phyloP scores from a whole-genome alignment of 805 yeast genomes.

The Teunomyces aglyptinius region DNA sequence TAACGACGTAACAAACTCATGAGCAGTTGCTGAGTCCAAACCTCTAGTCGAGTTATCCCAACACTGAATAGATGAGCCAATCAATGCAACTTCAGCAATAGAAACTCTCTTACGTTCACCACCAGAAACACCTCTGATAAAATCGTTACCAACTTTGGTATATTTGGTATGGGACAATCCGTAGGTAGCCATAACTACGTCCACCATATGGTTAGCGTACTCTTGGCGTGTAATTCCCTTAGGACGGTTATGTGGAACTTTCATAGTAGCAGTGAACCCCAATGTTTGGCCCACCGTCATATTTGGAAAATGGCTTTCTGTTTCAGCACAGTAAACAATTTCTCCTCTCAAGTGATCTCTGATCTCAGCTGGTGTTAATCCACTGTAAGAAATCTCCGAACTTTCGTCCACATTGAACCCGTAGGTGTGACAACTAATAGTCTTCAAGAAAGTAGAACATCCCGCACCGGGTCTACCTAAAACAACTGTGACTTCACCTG shows the following conservation, averaged over 20 bases:
- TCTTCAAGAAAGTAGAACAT: constrained; percentile 64
- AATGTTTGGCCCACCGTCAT: constrained; percentile 66
- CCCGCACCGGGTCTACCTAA: constrained; percentile 85
- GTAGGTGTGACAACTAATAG: constrained; percentile 62
- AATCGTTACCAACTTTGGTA: constrained; percentile 64
- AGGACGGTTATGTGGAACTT: constrained; percentile 62
- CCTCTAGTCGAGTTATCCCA: constrained; percentile 43
- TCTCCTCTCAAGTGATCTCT: constrained; percentile 60
- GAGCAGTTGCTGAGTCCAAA: constrained; percentile 29
- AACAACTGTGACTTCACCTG: constrained; percentile 69
- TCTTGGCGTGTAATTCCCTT: constrained; percentile 46
- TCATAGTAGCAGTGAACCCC: constrained; percentile 57
- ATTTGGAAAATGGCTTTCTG: constrained; percentile 67
- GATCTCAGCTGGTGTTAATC: constrained; percentile 52
- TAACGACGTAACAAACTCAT: constrained; percentile 26
- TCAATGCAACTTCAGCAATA: constrained; percentile 26
- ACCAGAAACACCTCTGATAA: constrained; percentile 33
- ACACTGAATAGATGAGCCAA: constrained; percentile 36
- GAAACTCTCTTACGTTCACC: constrained; percentile 31
- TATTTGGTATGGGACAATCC: constrained; percentile 53
- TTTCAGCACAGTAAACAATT: constrained; percentile 67
- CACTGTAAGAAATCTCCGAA: constrained; percentile 51
- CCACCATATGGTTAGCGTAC: constrained; percentile 41
- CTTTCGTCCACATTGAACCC: constrained; percentile 52
- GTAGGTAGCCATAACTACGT: constrained; percentile 44